Base-by-base conservation (phyloP, 73 alveolate genomes). In the Symbiodinium pilosum region DNA sequence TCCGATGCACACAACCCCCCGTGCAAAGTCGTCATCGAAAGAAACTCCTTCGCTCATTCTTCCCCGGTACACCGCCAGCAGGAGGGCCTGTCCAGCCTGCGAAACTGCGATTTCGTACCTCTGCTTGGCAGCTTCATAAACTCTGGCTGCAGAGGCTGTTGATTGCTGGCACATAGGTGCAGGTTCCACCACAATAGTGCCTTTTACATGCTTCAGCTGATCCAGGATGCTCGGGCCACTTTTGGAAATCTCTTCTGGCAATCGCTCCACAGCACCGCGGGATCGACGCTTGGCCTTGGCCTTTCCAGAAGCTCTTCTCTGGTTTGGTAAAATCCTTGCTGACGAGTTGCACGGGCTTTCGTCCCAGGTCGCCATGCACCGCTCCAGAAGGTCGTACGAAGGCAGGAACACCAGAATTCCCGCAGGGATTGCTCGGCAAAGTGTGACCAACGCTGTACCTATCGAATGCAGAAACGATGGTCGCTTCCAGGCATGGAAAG, bases 51-150 rank as follows among this genome's bases (percentile, higher is more conserved):
- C 99, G 26, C 99, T 99, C 91, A 99, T 99, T 84, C 99, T 99
- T 3, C 99, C 99, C n/a, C 99, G 94, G 97, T 99, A 99, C 36
- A 99, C 99, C 21, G 99, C 99, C 86, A 99, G 99, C 95, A 99
- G 87, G 84, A 99, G 99, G 44, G 99, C 99, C 52, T 99, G 93
- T 75, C 99, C 99, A 14, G 68, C 73, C 30, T 93, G 56, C 64
- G 28, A 21, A 41, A 86, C 86, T 28, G 99, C 92, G 3, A 41
- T 36, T 32, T 91, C 97, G 30, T 91, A 91, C n/a, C 97, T 43
- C 41, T 91, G 54, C 99, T 43, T 96, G 51, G 98, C 89, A 30
- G 75, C 95, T 83, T 84, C 99, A n/a, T 87, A 95, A 64, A 73
- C 81, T 3, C 98, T 84, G 14, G 98, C 92, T 40, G 47, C 84